Conservation (phyloP, 2,329 filamentous ascomycete species). For the Colletotrichum lentis region DNA sequence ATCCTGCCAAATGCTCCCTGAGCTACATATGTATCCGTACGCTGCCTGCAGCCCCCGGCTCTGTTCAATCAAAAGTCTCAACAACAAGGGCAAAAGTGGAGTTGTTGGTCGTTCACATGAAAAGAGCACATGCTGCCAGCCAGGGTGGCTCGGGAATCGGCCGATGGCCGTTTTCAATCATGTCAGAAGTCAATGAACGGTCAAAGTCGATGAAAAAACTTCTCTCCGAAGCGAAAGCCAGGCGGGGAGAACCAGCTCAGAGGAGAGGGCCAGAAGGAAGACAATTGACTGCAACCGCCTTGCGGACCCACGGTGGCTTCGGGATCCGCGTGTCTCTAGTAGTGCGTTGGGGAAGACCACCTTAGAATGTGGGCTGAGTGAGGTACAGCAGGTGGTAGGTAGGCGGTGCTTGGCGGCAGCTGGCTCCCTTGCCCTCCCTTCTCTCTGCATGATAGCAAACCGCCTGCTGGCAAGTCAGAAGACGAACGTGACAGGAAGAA, state of each 20-base stretch:
- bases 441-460: neutral
- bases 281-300: neutral
- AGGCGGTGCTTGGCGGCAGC: conserved; percentile 34
- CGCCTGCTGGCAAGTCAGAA: neutral
- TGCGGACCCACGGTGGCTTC: neutral
- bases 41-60: conserved; percentile 8
- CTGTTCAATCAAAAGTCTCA: conserved; percentile 30
- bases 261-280: neutral
- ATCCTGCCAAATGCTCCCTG: conserved; percentile 2
- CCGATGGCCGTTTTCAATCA: conserved; percentile 29
- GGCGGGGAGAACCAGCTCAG: neutral
- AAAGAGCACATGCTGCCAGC: conserved; percentile 21
- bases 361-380: conserved; percentile 31
- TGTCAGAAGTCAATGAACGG: neutral
- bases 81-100: conserved; percentile 35
- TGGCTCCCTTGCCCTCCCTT: conserved; percentile 4
- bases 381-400: no score
- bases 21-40: neutral
- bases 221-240: neutral
- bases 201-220: conserved; percentile 9
- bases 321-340: neutral
- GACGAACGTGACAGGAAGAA: conserved; percentile 3
- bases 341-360: conserved; percentile 17
- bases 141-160: conserved; percentile 30
- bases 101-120: conserved; percentile 33